Base-by-base conservation (phyloP, 1,139 yeast genomes). In the Candida gigantensis region DNA sequence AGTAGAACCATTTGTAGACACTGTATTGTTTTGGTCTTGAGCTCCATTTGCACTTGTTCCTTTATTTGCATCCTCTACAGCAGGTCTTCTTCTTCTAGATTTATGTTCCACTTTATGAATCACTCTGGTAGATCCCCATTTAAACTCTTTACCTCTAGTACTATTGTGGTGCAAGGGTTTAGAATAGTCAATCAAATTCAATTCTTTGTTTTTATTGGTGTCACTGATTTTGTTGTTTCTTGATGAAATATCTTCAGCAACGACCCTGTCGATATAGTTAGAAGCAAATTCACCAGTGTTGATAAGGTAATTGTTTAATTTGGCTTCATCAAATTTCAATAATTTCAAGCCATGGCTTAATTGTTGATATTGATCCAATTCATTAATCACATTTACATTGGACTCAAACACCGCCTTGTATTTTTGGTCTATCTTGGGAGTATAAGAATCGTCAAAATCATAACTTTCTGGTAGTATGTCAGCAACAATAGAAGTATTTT, bases 221-320 rank as follows among this genome's bases (percentile, higher is more conserved):
- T 47, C 52, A 36, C 49, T 43, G 28, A 48, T 48, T 24, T 44
- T 46, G 33, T 48, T 48, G 26, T 45, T 43, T 34, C 58, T 42
- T 30, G 67, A 47, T 29, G 58, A 52, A 30, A 65, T 49, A 46
- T 68, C 63, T 46, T 66, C 69, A 31, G 68, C 58, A 32, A 66
- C 60, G 37, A 59, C 60, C 36, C 71, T 52, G 39, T 68, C 68
- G 30, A 66, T 49, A 49, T 63, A 59, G 47, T 65, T 62, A 36
- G 58, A 45, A 11, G 69, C 51, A 32, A 64, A 44, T 24, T 56
- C 58, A 34, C 54, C 51, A 13, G 66, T 53, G 23, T 52, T 51
- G 20, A 52, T 41, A 43, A 65, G 53, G 15, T 54, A 41, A 32
- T 53, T 50, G 38, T 51, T 53, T 36, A 62, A 45, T 32, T 55